A percentile compares a stretch with the other conserved stretches of the same genome.
Evolutionary conservation across 345 rosid genomes (phyloP).

Genomic region (Adansonia digitata): DNA sequence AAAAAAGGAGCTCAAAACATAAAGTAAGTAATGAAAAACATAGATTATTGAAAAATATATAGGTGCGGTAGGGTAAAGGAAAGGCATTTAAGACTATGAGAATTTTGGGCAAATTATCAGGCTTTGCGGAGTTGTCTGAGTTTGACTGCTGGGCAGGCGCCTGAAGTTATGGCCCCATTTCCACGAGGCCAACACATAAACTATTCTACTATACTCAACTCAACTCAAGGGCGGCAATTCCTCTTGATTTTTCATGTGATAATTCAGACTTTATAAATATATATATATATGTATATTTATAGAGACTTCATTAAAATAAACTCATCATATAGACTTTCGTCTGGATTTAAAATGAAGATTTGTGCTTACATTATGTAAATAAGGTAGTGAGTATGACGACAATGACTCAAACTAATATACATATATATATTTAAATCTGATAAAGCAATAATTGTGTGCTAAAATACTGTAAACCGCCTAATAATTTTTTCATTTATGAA

Average conservation of each 20-base stretch:
- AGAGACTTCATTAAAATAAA: not conserved
- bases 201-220: no score
- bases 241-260: not conserved
- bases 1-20: not conserved
- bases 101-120: not conserved
- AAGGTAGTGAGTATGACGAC: not conserved
- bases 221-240: not conserved
- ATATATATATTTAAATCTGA: not conserved
- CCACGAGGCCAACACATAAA: not conserved
- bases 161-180: not conserved
- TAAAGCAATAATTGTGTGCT: not conserved
- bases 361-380: not conserved
- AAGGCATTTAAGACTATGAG: not conserved
- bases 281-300: not conserved
- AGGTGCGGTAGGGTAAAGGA: not conserved
- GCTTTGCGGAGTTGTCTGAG: not conserved
- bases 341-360: not conserved
- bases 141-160: not conserved
- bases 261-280: not conserved
- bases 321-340: not conserved
- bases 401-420: not conserved
- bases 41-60: not conserved
- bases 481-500: not conserved
- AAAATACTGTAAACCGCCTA: not conserved
- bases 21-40: not conserved